Base-by-base conservation (phyloP, 305 asterid genomes). In the Solanum hybrid region DNA sequence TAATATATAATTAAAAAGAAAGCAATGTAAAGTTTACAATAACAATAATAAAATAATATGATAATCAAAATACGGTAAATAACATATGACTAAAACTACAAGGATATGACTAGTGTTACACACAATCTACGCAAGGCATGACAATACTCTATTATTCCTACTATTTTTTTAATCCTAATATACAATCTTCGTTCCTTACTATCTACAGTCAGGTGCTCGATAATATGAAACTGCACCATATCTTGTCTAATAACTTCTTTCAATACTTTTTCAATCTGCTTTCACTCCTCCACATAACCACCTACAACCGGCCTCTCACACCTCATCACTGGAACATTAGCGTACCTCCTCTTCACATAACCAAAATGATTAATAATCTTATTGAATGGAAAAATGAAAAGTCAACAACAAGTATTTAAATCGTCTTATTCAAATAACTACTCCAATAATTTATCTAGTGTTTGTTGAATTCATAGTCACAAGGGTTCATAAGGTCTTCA, bases 161-260 rank as follows among this genome's bases (percentile, higher is more conserved):
- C 4, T 57, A 18, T 16, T 18, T 6, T 16, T 2, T 51, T 14
- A 0, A 57, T 57, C 2, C 4, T 57, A 57, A 18, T 18, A 57
- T 6, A 57, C n/a, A 18, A 18, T 18, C n/a, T 57, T 1, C 1
- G 1, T 0, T 6, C n/a, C 67, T 57, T 57, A 0, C 0, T 57
- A 57, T 18, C n/a, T 57, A 57, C 2, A 57, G n/a, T 57, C 2
- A 57, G 0, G 67, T 18, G 0, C 10, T 18, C 0, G 0, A 0
- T 57, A 57, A 2, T 57, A 1, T 57, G n/a, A 51, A 51, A 0
- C 1, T 51, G 4, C 3, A 6, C 1, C n/a, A 51, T 51, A 0
- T 16, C 8, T 51, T 16, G 4, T 51, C 4, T 18, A 57, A 57
- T 57, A 1, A 57, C n/a, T 0, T 3, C 22, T 16, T 51, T 0